Evolutionary conservation across 169 alveolate species (phyloP).

Genomic region (Cryptosporidium canis): DNA sequence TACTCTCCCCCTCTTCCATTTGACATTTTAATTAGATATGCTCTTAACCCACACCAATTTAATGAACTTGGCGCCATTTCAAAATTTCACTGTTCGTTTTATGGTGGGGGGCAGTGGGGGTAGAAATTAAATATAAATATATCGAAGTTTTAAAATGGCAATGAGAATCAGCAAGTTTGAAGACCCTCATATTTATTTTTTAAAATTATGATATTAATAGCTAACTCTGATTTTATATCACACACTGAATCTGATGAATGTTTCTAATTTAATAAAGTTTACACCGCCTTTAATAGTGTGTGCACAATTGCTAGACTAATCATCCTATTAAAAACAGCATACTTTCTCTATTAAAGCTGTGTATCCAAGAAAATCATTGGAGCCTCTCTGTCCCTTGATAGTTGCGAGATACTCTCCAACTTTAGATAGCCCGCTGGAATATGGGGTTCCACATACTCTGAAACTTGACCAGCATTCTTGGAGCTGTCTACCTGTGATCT

Average conservation of each 20-base stretch:
- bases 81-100: neutral
- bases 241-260: neutral
- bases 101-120: neutral
- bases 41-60: neutral
- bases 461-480: neutral
- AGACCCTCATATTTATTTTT: neutral
- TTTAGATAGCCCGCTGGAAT: constrained; percentile 26
- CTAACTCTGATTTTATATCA: neutral
- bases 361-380: neutral
- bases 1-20: neutral
- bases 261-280: too few relatives aligned
- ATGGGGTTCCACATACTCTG: neutral
- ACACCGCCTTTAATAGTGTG: too few relatives aligned
- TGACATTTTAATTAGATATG: neutral
- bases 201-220: neutral
- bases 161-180: too few relatives aligned
- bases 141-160: neutral
- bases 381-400: constrained; percentile 9
- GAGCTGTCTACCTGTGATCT: constrained; percentile 49
- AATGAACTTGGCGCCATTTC: neutral
- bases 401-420: neutral
- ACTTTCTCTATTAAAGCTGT: too few relatives aligned
- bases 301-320: too few relatives aligned
- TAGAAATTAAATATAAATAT: too few relatives aligned
- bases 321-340: too few relatives aligned